Evolutionary conservation across 2,329 filamentous ascomycete genomes (phyloP).

Genomic region (Aspergillus fischeri): DNA sequence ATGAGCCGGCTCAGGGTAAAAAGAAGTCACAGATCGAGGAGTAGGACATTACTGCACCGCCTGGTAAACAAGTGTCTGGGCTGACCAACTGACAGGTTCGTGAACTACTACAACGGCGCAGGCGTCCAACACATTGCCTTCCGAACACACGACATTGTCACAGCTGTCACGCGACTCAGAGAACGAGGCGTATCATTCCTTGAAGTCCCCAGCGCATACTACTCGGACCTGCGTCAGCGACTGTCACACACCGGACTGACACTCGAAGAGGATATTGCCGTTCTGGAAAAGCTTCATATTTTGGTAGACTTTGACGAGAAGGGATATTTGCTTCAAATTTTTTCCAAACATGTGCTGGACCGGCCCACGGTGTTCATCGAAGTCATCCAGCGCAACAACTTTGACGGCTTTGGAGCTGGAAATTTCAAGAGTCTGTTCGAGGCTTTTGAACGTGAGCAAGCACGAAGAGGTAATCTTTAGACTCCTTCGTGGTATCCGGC

Average conservation of each 20-base stretch:
- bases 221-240: constrained; percentile 65
- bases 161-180: constrained; percentile 65
- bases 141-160: constrained; percentile 71
- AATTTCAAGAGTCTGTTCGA: constrained; percentile 93
- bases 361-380: constrained; percentile 92
- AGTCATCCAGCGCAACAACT: constrained; percentile 84
- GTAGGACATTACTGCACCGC: constrained; percentile 39
- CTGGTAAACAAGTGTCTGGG: not conserved
- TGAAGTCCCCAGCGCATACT: constrained; percentile 75
- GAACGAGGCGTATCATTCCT: constrained; percentile 85
- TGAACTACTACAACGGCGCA: constrained; percentile 78
- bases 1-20: constrained; percentile 81
- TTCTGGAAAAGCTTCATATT: constrained; percentile 70
- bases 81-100: constrained; percentile 30
- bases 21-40: constrained; percentile 90
- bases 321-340: constrained; percentile 71
- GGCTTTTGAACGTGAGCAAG: constrained; percentile 88
- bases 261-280: constrained; percentile 72
- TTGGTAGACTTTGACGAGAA: constrained; percentile 89
- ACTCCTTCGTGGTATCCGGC: not conserved
- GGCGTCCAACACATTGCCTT: constrained; percentile 91
- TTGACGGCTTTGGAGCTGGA: constrained; percentile 84
- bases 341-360: constrained; percentile 81
- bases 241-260: constrained; percentile 54
- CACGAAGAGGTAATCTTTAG: constrained; percentile 71